Evolutionary conservation across 257 asterid genomes (phyloP).

Genomic region (Perilla frutescens): DNA sequence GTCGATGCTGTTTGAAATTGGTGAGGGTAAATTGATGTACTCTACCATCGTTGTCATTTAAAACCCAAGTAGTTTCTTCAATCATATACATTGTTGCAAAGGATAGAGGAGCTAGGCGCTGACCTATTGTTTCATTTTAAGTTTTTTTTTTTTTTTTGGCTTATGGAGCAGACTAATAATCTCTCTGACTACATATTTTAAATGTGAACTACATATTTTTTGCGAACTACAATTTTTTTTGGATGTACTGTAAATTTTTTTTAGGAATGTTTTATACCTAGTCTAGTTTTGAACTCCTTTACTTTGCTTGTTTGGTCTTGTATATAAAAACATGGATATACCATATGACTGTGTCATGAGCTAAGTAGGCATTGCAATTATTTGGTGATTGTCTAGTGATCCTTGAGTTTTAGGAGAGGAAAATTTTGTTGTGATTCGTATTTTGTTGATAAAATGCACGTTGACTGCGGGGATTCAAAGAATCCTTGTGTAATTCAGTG

Average conservation of each 20-base stretch:
- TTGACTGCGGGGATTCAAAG: no score
- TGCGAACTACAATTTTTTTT: not conserved
- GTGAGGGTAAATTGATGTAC: slow-evolving; percentile 35
- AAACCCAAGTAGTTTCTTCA: slow-evolving; percentile 4
- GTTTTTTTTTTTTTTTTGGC: slow-evolving; percentile 19
- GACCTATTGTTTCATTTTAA: slow-evolving; percentile 42
- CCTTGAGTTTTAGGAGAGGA: no score
- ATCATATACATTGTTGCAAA: slow-evolving; percentile 32
- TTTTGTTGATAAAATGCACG: no score
- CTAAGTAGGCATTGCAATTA: no score
- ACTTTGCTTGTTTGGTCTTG: not conserved
- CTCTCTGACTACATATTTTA: slow-evolving; percentile 23
- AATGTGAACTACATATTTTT: slow-evolving; percentile 18
- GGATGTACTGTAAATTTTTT: slow-evolving; percentile 20
- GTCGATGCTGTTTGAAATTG: slow-evolving; percentile 36
- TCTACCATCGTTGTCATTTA: slow-evolving; percentile 14
- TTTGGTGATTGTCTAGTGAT: no score
- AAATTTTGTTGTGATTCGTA: no score
- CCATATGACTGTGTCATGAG: no score
- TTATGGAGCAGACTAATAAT: slow-evolving; percentile 25
- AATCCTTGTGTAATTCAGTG: no score
- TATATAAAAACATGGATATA: no score
- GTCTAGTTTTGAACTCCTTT: slow-evolving; percentile 9
- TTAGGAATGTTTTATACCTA: slow-evolving; percentile 12
- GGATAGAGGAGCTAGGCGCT: slow-evolving; percentile 39